phyloP scores from a whole-genome alignment of 768 basidiomycete species.

The Cystofilobasidium bisporidii region DNA sequence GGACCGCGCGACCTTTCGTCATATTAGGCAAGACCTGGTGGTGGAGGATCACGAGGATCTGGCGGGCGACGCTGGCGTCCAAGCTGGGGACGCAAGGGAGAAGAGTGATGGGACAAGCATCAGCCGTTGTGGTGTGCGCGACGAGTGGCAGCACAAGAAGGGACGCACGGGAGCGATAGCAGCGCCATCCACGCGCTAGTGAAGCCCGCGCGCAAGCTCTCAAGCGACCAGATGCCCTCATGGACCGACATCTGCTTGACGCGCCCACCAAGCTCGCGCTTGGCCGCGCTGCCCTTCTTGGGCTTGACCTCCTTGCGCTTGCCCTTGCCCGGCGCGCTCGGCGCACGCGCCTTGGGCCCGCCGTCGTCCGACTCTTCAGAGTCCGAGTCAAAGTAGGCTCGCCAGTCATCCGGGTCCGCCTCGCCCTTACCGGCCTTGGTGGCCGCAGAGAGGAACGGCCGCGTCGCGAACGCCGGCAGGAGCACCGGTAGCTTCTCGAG shows the following conservation, averaged over 20 bases:
- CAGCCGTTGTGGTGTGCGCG: no score
- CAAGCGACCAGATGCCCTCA: slow-evolving; percentile 40
- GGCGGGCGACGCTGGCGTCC: slow-evolving; percentile 43
- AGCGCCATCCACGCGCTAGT: slow-evolving; percentile 27
- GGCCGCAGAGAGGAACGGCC: not conserved
- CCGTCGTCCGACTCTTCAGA: slow-evolving; percentile 36
- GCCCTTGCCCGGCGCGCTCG: not conserved
- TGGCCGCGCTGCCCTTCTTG: slow-evolving; percentile 41
- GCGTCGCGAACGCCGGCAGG: slow-evolving; percentile 14
- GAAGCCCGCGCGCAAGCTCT: slow-evolving; percentile 40
- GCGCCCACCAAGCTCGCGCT: slow-evolving; percentile 25
- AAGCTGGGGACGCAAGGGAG: not conserved
- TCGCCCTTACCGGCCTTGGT: slow-evolving; percentile 39
- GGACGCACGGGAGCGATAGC: slow-evolving; percentile 22
- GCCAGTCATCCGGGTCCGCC: slow-evolving; percentile 59
- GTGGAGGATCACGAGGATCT: slow-evolving; percentile 70
- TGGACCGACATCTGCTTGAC: slow-evolving; percentile 25
- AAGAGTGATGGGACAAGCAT: no score
- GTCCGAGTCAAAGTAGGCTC: slow-evolving; percentile 66
- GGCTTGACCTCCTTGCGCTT: slow-evolving; percentile 33
- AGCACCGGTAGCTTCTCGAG: slow-evolving; percentile 23
- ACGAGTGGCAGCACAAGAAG: not conserved
- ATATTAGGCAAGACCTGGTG: slow-evolving; percentile 72
- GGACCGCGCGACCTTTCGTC: slow-evolving; percentile 48
- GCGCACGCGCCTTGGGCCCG: not conserved